Conservation (phyloP, 148 eudicot species). For the Polygonum maritimum region DNA sequence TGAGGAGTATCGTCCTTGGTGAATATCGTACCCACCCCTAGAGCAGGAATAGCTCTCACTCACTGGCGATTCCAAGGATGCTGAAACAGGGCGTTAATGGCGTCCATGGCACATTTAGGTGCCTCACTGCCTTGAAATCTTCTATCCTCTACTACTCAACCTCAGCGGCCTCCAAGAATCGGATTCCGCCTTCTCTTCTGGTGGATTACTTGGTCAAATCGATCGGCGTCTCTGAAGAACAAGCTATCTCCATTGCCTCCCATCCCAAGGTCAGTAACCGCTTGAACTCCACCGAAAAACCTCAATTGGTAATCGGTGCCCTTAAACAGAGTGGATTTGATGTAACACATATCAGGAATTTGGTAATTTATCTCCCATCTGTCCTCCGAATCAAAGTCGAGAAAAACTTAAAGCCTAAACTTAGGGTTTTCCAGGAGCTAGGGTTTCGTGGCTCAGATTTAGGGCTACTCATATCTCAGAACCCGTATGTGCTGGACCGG, state of each 20-base stretch:
- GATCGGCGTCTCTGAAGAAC: constrained; percentile 10
- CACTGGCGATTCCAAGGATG: neutral
- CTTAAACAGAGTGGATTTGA: constrained; percentile 3
- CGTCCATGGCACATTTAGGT: neutral
- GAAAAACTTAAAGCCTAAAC: constrained; percentile 16
- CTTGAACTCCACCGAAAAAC: neutral
- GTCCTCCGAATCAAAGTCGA: neutral
- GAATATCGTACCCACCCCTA: too few relatives aligned
- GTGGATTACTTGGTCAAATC: constrained; percentile 6
- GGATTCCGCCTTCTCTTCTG: neutral
- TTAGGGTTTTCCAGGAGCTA: constrained; percentile 12
- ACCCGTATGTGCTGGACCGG: neutral
- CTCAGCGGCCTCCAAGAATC: neutral
- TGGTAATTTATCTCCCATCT: neutral
- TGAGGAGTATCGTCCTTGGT: too few relatives aligned
- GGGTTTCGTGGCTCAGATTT: constrained; percentile 12
- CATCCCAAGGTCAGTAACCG: neutral
- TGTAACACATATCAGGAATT: constrained; percentile 2
- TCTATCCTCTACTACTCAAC: neutral
- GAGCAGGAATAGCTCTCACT: too few relatives aligned
- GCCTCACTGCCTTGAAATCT: neutral
- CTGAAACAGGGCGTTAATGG: neutral
- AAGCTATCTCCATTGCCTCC: neutral
- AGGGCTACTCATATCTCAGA: neutral
- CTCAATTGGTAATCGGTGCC: constrained; percentile 5